phyloP scores from a whole-genome alignment of 2,329 filamentous ascomycete species.

The Metarhizium humberi region DNA sequence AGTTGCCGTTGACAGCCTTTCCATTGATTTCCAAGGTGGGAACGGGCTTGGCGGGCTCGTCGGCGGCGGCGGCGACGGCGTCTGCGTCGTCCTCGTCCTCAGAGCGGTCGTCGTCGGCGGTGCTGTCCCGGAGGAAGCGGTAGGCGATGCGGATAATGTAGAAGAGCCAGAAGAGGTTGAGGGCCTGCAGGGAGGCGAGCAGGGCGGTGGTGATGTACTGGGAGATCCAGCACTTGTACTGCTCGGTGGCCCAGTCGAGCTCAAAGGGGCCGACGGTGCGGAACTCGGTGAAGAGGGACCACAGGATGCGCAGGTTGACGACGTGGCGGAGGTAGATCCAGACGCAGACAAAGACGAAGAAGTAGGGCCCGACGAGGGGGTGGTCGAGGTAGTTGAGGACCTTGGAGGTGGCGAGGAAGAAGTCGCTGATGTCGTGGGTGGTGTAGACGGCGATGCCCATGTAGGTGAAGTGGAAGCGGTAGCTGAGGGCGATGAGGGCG shows the following conservation, averaged over 20 bases:
- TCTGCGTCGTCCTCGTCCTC: conserved; percentile 50
- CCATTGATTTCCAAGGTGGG: conserved; percentile 14
- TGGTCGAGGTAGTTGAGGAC: conserved; percentile 84
- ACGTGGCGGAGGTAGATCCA: conserved; percentile 91
- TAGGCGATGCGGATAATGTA: conserved; percentile 68
- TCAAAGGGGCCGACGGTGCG: conserved; percentile 64
- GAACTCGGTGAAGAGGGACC: conserved; percentile 67
- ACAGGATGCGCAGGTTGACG: conserved; percentile 69
- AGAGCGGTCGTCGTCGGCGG: conserved; percentile 61
- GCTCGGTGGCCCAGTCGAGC: conserved; percentile 65
- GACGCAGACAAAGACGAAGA: conserved; percentile 66
- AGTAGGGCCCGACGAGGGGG: conserved; percentile 72
- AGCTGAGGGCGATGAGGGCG: conserved; percentile 73
- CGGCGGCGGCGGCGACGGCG: conserved; percentile 35
- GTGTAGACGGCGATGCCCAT: conserved; percentile 91
- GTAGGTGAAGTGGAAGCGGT: conserved; percentile 94
- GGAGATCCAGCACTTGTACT: conserved; percentile 67
- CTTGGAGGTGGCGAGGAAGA: conserved; percentile 92
- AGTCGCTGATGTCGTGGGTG: conserved; percentile 89
- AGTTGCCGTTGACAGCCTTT: conserved; percentile 10
- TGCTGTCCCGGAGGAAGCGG: conserved; percentile 53
- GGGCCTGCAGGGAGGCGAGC: conserved; percentile 57
- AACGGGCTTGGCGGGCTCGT: conserved; percentile 10
- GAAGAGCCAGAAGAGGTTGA: conserved; percentile 78
- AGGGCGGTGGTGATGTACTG: conserved; percentile 59